These are phyloP conservation scores for Verticillium zaregamsianum DNA, from an alignment of 2,329 filamentous ascomycete genomes.

Conservation along the genomic window DNA sequence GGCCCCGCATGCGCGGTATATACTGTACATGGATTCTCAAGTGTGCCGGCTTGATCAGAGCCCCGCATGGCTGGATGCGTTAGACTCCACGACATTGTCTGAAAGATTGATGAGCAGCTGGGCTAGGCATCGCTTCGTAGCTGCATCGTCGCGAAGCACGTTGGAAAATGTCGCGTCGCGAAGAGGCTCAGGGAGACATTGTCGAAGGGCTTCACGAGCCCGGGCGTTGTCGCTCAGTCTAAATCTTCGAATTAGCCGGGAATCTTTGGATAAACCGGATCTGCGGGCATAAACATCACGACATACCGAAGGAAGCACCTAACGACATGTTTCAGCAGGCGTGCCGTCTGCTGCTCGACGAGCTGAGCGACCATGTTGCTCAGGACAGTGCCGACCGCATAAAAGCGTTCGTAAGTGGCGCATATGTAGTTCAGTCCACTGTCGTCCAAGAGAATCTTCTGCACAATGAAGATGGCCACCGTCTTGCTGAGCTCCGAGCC, in stretches of 20 bases:
- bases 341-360: conserved; percentile 94
- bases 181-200: conserved; percentile 97
- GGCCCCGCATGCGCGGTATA: neutral
- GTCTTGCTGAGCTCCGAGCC: conserved; percentile 98
- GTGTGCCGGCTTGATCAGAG: conserved; percentile 12
- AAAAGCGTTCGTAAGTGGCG: conserved; percentile 97
- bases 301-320: conserved; percentile 89
- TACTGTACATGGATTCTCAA: neutral
- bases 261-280: neutral
- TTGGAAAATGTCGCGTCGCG: conserved; percentile 96
- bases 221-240: conserved; percentile 95
- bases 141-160: conserved; percentile 92
- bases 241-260: neutral
- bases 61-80: conserved; percentile 17
- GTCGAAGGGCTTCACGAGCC: conserved; percentile 87
- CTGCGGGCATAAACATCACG: neutral
- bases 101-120: conserved; percentile 95
- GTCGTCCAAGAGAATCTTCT: conserved; percentile 96
- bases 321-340: conserved; percentile 95
- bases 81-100: conserved; percentile 67
- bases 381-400: conserved; percentile 92
- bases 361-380: conserved; percentile 99
- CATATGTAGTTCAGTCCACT: conserved; percentile 97
- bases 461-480: conserved; percentile 98
- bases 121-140: conserved; percentile 95